phyloP scores from a whole-genome alignment of 495 filamentous ascomycete species.

The Darksidea phi region DNA sequence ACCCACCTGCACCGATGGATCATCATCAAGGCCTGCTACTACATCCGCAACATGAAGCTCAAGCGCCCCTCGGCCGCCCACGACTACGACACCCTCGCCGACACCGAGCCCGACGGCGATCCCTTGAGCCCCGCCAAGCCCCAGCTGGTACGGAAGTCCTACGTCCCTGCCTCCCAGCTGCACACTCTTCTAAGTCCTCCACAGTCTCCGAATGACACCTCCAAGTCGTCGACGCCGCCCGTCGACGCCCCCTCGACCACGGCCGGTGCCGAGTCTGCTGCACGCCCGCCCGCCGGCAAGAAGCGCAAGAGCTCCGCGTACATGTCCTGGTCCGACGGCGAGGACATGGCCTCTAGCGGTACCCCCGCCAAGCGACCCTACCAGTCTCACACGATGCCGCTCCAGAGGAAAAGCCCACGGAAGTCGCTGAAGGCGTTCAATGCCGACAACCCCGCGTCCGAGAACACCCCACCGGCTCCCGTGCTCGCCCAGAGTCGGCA shows the following conservation, averaged over 20 bases:
- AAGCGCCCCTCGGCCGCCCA: conserved; percentile 10
- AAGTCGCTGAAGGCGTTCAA: conserved; percentile 14
- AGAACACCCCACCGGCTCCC: conserved; percentile 11
- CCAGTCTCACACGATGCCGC: conserved; percentile 2
- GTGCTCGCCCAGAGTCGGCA: background rate
- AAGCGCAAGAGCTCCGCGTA: conserved; percentile 11
- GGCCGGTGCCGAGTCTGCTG: background rate
- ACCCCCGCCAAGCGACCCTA: conserved; percentile 7
- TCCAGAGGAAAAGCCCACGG: conserved; percentile 13
- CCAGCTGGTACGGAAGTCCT: conserved; percentile 19
- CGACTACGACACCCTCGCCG: conserved; percentile 8
- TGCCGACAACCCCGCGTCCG: background rate
- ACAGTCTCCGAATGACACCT: conserved; percentile 20
- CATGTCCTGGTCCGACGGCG: conserved; percentile 7
- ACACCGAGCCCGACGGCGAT: conserved; percentile 5
- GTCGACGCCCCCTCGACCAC: background rate
- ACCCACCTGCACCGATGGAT: conserved; percentile 31
- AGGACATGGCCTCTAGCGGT: background rate
- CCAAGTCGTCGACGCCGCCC: conserved; percentile 3
- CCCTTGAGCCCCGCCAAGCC: conserved; percentile 9
- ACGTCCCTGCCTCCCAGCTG: background rate
- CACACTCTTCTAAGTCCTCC: conserved; percentile 1
- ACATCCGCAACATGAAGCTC: conserved; percentile 31
- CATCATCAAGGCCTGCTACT: conserved; percentile 34
- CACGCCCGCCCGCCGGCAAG: background rate